A percentile compares a stretch with the other conserved stretches of the same genome.
Evolutionary conservation across 208 protist genomes (phyloP).

Genomic region (Herpetomonas samuelpessoai): DNA sequence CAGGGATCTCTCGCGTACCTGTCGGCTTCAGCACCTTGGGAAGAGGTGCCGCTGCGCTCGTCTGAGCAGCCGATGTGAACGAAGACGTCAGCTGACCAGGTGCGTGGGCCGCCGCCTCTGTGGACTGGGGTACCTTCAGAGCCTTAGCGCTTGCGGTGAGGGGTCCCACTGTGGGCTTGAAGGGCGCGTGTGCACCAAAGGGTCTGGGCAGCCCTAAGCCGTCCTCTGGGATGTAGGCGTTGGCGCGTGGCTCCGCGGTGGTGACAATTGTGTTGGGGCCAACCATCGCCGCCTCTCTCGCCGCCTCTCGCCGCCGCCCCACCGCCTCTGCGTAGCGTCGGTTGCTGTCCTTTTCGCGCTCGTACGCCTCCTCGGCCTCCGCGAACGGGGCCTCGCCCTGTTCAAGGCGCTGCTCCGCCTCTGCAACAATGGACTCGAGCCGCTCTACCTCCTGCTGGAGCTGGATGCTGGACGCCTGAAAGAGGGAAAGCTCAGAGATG

Average conservation of each 20-base stretch:
- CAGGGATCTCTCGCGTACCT: too few relatives aligned
- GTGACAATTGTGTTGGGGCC: constrained; percentile 31
- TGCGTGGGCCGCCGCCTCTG: too few relatives aligned
- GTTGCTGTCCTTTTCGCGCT: constrained; percentile 56
- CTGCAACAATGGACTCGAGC: constrained; percentile 69
- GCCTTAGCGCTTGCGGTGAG: too few relatives aligned
- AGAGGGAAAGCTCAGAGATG: constrained; percentile 95
- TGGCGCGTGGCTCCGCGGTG: constrained; percentile 78
- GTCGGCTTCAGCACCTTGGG: too few relatives aligned
- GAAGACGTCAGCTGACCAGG: too few relatives aligned
- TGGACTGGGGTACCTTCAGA: too few relatives aligned
- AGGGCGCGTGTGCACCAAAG: constrained; percentile 75
- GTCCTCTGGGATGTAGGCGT: constrained; percentile 90
- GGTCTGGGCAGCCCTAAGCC: constrained; percentile 85
- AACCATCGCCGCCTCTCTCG: constrained; percentile 14
- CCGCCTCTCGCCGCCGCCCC: constrained; percentile 42
- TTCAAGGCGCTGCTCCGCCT: constrained; percentile 74
- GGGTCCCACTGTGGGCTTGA: constrained; percentile 28
- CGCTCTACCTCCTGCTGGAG: constrained; percentile 86
- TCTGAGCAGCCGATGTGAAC: not conserved
- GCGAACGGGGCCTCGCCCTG: constrained; percentile 79
- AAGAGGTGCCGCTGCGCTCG: too few relatives aligned
- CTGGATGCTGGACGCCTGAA: constrained; percentile 90
- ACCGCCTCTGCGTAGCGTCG: constrained; percentile 57
- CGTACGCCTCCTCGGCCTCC: constrained; percentile 76